A percentile compares a stretch with the other conserved stretches of the same genome.
Evolutionary conservation across 371 early-diverging fungal species (phyloP).

Genomic region (Syncephalastrum sp.): DNA sequence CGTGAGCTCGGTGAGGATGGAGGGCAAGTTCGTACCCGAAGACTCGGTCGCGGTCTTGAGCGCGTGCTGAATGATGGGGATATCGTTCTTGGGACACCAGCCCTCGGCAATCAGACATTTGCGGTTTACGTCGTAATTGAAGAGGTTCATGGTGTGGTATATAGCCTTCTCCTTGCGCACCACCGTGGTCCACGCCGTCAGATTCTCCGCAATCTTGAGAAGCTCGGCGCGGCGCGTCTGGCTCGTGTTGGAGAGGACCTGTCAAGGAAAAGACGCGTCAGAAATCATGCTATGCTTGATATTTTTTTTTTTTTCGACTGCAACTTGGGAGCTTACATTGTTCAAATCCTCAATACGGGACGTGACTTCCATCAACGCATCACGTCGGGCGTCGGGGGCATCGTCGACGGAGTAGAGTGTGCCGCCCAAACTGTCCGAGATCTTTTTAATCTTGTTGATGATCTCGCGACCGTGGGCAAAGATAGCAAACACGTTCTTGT

Average conservation of each 20-base stretch:
- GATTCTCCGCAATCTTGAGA: conserved; percentile 74
- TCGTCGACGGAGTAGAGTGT: conserved; percentile 91
- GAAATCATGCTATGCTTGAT: no score
- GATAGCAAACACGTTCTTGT: conserved; percentile 95
- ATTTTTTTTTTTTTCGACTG: no score
- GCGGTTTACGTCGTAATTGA: conserved; percentile 89
- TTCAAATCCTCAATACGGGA: conserved; percentile 52
- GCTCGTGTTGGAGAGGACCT: conserved; percentile 82
- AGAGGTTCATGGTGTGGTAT: conserved; percentile 93
- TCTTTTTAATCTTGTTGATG: conserved; percentile 88
- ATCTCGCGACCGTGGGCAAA: conserved; percentile 95
- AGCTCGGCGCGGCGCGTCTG: conserved; percentile 85
- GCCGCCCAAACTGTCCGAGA: conserved; percentile 93
- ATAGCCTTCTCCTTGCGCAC: conserved; percentile 98
- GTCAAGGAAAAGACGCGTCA: no score
- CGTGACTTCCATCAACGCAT: conserved; percentile 72
- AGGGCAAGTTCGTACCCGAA: conserved; percentile 83
- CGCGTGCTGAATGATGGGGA: conserved; percentile 77
- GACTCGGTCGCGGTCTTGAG: conserved; percentile 84
- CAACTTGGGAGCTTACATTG: conserved; percentile 24
- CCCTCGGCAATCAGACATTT: conserved; percentile 97
- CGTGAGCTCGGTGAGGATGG: conserved; percentile 80
- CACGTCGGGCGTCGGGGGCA: conserved; percentile 79
- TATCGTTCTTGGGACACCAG: conserved; percentile 90
- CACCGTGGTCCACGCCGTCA: conserved; percentile 86